Evolutionary conservation across 345 rosid genomes (phyloP), one percentile per base, ranked within the genome.

Genomic region (Corchorus capsularis): DNA sequence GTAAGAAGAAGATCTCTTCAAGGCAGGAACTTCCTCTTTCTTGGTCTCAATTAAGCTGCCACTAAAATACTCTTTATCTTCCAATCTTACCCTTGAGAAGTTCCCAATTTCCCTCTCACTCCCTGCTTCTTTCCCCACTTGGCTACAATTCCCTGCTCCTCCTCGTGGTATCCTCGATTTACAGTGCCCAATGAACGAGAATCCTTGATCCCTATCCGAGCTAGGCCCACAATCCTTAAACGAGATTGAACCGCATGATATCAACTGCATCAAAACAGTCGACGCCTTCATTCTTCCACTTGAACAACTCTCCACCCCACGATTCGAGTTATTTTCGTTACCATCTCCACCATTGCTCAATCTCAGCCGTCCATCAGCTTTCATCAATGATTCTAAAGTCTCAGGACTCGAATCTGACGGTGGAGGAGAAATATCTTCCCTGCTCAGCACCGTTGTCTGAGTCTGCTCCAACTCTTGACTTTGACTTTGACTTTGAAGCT

Each of bases 351-450:
- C 75, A 0, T 69, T 43, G 71, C 85, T 65, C 39, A 91, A 60
- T 52, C 83, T 66, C 85, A 86, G 75, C 86, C 93, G 97, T 74
- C 91, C 90, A 63, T 90, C 91, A 2, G 90, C 93, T 72, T 90
- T 91, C 90, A 95, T 84, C 85, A 93, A 77, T 17, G 93, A 82
- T 74, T 92, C 98, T 62, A 96, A 77, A 4, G 99, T 96, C 79
- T 93, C 97, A 2, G 98, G 97, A 52, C 99, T 96, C 35, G 99
- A 96, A 87, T 96, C 97, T 4, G 94, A 92, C 85, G 93, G 97
- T 8, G 99, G 99, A 75, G 99, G 98, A 2, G 98, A 96, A 70
- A 92, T 89, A 87, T 89, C 98, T 68, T 87, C 98, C 84, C 90
- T 83, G 71, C 78, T 84, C 74, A 82, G 94, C 87, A 88, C 97